phyloP scores from a whole-genome alignment of 2,329 filamentous ascomycete species.

The Fusarium devonianum region DNA sequence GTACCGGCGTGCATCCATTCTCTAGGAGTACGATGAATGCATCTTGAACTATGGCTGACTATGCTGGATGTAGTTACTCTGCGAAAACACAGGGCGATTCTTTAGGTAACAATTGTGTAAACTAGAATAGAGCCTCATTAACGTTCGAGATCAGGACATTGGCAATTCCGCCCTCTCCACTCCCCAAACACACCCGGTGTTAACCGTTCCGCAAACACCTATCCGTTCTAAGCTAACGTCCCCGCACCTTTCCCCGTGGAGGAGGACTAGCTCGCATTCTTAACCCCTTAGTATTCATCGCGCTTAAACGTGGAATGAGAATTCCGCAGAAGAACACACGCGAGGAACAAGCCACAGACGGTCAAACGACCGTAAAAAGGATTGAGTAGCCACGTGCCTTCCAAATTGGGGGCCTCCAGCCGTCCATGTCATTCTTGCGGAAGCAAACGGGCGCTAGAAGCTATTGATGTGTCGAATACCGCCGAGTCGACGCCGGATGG shows the following conservation, averaged over 20 bases:
- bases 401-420: conserved; percentile 1
- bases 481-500: too few species aligned
- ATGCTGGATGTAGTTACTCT: conserved; percentile 5
- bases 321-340: too few species aligned
- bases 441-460: conserved; percentile 3
- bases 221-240: not conserved
- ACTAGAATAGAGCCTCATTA: conserved; percentile 16
- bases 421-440: too few species aligned
- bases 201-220: conserved; percentile 3
- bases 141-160: conserved; percentile 1
- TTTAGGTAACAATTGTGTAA: conserved; percentile 25
- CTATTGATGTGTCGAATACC: conserved; percentile 6
- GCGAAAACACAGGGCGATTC: too few species aligned
- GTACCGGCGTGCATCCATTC: too few species aligned
- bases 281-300: conserved; percentile 4
- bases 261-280: not conserved
- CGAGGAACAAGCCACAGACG: too few species aligned
- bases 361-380: too few species aligned
- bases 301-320: too few species aligned
- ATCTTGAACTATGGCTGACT: conserved; percentile 17
- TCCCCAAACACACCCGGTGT: not conserved
- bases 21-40: not conserved
- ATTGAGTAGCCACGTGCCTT: not conserved
- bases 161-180: too few species aligned
- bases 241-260: conserved; percentile 13